phyloP scores from a whole-genome alignment of 768 basidiomycete species.

The Myochromella boudieri region DNA sequence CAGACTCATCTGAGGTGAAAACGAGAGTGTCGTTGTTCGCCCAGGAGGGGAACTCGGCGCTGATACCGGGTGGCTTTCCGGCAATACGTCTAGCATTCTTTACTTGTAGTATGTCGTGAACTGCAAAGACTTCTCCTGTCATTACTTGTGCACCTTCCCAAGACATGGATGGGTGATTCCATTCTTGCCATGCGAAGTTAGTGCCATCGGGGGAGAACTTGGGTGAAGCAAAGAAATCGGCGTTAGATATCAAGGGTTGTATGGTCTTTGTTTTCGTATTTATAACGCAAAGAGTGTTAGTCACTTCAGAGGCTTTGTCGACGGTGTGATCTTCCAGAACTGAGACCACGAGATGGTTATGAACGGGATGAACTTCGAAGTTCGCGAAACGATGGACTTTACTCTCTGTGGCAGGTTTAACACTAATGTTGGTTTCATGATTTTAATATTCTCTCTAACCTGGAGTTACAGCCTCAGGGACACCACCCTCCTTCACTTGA shows the following conservation, averaged over 20 bases:
- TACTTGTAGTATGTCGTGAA: slow-evolving; percentile 28
- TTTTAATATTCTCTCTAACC: no score
- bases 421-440: slow-evolving; percentile 1
- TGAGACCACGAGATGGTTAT: slow-evolving; percentile 54
- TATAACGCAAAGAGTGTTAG: slow-evolving; percentile 59
- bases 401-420: slow-evolving; percentile 33
- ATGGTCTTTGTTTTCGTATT: slow-evolving; percentile 45
- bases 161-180: slow-evolving; percentile 27
- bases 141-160: slow-evolving; percentile 27
- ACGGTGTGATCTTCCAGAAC: slow-evolving; percentile 73
- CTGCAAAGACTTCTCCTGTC: slow-evolving; percentile 44
- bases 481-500: slow-evolving; percentile 25
- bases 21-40: slow-evolving; percentile 51
- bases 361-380: slow-evolving; percentile 55
- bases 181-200: slow-evolving; percentile 24
- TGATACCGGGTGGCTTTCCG: slow-evolving; percentile 47
- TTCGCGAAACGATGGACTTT: slow-evolving; percentile 61
- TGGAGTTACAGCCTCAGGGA: slow-evolving; percentile 57
- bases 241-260: slow-evolving; percentile 47
- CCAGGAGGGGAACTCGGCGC: slow-evolving; percentile 64
- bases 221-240: slow-evolving; percentile 71
- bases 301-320: slow-evolving; percentile 47
- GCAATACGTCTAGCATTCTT: slow-evolving; percentile 45
- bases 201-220: slow-evolving; percentile 24
- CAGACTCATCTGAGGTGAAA: slow-evolving; percentile 65